These are phyloP conservation scores for Chaetomiaceae sp. DNA, from an alignment of 2,329 filamentous ascomycete species.

Conservation along the genomic window DNA sequence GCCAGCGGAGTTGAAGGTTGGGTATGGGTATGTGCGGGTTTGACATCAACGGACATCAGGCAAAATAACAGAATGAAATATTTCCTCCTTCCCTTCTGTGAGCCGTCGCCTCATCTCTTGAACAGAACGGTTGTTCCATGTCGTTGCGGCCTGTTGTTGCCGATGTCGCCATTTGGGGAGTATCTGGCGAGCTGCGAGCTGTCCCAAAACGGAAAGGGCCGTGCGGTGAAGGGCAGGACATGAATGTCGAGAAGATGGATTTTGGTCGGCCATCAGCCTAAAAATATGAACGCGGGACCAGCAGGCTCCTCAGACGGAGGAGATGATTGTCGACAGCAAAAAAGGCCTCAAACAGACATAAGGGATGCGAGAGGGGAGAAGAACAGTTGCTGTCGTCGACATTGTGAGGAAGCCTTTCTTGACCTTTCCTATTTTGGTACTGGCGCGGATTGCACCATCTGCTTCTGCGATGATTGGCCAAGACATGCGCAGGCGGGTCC, in stretches of 20 bases:
- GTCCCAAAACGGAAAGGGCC: constrained; percentile 13
- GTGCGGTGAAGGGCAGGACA: no score
- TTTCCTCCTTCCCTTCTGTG: not conserved
- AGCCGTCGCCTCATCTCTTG: no score
- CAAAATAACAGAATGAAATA: not conserved
- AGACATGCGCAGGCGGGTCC: not conserved
- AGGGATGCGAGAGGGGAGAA: constrained; percentile 3
- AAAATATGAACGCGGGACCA: not conserved
- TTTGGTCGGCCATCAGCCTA: not conserved
- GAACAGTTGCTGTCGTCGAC: constrained; percentile 19
- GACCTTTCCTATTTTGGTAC: constrained; percentile 15
- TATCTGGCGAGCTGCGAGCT: no score
- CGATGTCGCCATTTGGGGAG: no score
- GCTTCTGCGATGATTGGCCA: constrained; percentile 12
- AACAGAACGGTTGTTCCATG: not conserved
- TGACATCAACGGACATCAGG: no score
- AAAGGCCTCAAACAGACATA: not conserved
- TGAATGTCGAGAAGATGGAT: not conserved
- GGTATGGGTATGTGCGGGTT: not conserved
- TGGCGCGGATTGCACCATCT: constrained; percentile 29
- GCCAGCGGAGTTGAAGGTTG: constrained; percentile 1
- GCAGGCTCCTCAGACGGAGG: not conserved
- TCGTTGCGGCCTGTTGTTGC: not conserved
- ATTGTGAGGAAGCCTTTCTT: constrained; percentile 12
- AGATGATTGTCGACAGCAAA: not conserved